These are phyloP conservation scores for Phytophthora foliorum DNA, from an alignment of 352 stramenopile species.

Conservation along the genomic window DNA sequence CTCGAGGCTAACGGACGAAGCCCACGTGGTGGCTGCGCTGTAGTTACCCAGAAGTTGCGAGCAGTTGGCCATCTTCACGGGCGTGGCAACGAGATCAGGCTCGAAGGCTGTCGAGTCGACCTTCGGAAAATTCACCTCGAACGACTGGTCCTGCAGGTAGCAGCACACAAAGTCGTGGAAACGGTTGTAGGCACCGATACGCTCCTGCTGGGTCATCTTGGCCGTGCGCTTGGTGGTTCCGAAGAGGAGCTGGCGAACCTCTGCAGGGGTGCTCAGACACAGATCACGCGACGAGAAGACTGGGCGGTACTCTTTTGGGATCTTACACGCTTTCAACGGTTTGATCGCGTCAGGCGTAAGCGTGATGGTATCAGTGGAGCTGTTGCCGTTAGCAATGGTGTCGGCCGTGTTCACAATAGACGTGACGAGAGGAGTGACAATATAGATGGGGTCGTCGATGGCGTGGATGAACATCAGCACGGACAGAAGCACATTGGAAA, in stretches of 20 bases:
- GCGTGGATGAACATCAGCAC: conserved; percentile 41
- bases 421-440: conserved; percentile 36
- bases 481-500: conserved; percentile 26
- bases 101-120: conserved; percentile 11
- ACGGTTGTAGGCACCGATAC: conserved; percentile 28
- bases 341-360: conserved; percentile 14
- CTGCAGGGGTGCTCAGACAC: conserved; percentile 18
- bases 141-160: conserved; percentile 33
- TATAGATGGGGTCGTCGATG: too few relatives aligned
- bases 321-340: conserved; percentile 14
- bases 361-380: not conserved
- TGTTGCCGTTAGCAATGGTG: not conserved
- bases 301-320: conserved; percentile 25
- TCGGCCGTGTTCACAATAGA: conserved; percentile 27
- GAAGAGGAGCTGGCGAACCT: conserved; percentile 31
- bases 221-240: conserved; percentile 21
- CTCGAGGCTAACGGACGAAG: not conserved
- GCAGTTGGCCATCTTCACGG: conserved; percentile 22
- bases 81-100: conserved; percentile 8
- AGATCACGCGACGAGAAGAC: conserved; percentile 33
- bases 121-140: conserved; percentile 33
- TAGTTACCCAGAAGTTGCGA: conserved; percentile 21
- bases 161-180: too few relatives aligned
- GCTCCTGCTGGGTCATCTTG: conserved; percentile 22
- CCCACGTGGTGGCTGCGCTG: conserved; percentile 21